Evolutionary conservation across 257 asterid genomes (phyloP).

Genomic region (Solanum pinnatisectum): DNA sequence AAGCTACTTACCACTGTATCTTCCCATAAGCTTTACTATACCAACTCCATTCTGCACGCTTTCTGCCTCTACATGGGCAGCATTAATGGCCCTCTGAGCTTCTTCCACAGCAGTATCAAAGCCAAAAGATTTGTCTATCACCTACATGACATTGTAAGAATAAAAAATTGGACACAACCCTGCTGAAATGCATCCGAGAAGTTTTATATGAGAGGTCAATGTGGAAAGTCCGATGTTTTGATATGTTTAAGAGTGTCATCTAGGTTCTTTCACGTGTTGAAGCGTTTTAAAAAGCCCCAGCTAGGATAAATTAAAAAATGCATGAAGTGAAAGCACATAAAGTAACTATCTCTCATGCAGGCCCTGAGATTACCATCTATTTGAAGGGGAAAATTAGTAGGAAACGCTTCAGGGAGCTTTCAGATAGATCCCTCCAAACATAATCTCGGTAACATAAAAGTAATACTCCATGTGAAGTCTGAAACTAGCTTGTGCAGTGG

Average conservation of each 20-base stretch:
- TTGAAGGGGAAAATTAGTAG: background rate
- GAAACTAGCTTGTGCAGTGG: background rate
- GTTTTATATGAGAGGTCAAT: background rate
- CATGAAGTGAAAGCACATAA: background rate
- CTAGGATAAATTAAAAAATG: background rate
- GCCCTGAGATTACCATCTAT: background rate
- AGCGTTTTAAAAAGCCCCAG: background rate
- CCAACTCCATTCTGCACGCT: conserved; percentile 90
- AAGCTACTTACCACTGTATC: conserved; percentile 66
- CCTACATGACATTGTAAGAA: conserved; percentile 27
- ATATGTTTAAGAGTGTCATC: background rate
- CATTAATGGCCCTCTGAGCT: conserved; percentile 97
- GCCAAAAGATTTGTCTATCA: conserved; percentile 95
- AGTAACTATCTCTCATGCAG: background rate
- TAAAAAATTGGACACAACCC: background rate
- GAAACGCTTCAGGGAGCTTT: background rate
- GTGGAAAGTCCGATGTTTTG: background rate
- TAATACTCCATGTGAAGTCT: background rate
- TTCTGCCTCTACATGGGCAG: conserved; percentile 96
- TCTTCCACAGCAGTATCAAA: conserved; percentile 98
- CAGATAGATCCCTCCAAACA: background rate
- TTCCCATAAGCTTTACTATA: conserved; percentile 94
- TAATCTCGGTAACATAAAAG: background rate
- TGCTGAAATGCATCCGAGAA: background rate
- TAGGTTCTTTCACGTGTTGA: background rate